These are phyloP conservation scores for Pestalotiopsis sp. DNA, from an alignment of 2,329 filamentous ascomycete species.

Conservation along the genomic window DNA sequence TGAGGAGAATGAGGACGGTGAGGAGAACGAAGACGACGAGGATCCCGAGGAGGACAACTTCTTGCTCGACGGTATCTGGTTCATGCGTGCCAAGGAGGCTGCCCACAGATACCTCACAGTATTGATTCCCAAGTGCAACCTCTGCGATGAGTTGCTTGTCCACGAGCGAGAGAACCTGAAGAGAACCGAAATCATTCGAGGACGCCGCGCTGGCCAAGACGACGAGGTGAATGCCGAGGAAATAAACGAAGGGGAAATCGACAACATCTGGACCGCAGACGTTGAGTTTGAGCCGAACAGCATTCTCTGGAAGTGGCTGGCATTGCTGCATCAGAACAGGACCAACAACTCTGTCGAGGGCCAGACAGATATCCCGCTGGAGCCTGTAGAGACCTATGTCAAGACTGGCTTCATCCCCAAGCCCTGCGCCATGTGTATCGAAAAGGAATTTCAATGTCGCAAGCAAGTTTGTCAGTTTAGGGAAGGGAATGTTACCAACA, in stretches of 20 bases:
- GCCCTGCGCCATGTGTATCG: conserved; percentile 22
- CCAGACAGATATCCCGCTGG: neutral
- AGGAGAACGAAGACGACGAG: neutral
- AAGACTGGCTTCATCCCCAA: conserved; percentile 22
- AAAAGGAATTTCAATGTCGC: conserved; percentile 22
- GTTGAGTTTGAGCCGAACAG: conserved; percentile 23
- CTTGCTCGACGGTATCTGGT: conserved; percentile 3
- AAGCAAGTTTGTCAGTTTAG: conserved; percentile 16
- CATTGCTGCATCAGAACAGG: neutral
- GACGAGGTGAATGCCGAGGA: too few species aligned
- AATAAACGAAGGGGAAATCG: neutral
- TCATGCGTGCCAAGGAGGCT: neutral
- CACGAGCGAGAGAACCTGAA: conserved; percentile 6
- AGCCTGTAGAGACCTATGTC: conserved; percentile 15
- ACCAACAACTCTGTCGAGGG: neutral
- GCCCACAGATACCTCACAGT: conserved; percentile 17
- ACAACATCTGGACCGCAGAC: conserved; percentile 17
- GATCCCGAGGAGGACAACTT: neutral
- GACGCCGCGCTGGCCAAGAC: neutral
- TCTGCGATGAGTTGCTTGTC: conserved; percentile 18
- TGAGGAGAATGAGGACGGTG: neutral
- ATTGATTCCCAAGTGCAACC: conserved; percentile 23
- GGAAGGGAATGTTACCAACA: neutral
- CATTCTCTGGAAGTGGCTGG: conserved; percentile 22
- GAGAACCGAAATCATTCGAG: neutral